Evolutionary conservation across 345 rosid species (phyloP), one percentile per base, ranked within the genome.

Genomic region (Euphorbia pulcherrima): DNA sequence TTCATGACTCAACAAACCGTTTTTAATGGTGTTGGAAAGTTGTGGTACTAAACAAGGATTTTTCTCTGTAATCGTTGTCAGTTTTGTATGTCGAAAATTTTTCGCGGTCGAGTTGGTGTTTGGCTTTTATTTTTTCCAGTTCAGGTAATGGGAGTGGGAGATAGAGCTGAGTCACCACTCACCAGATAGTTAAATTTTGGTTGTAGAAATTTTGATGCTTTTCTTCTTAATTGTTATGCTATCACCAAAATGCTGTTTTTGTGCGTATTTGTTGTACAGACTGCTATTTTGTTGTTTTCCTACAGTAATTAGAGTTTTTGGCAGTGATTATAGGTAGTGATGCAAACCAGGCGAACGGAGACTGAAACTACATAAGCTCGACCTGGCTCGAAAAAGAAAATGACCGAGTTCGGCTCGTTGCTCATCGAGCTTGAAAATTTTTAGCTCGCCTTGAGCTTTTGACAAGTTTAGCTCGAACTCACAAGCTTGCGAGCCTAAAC

Each of bases 1-100:
- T 74, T 70, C 60, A 9, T 46, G 63, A 47, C 69, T 33, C 37
- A n/a, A n/a, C 41, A 39, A 76, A 67, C 13, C 21, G 39, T 58
- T 53, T 48, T 73, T 63, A n/a, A 48, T 44, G 58, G 67, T 81
- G 79, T 75, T 69, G 72, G 67, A 76, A 72, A 71, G 71, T 44
- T 75, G 69, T 74, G 72, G 55, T 44, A 44, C 71, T 65, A 24
- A 14, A 8, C 71, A 21, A 69, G 76, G 73, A 57, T 69, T 73
- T n/a, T 71, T 67, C 73, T 63, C 33, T 72, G 71, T 65, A 68
- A 71, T 80, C 65, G 63, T 75, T 70, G 57, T 67, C 74, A 75
- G 67, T 81, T 71, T 77, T 82, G 83, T 73, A 68, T 65, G 77
- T 62, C 26, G 1, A 29, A 47, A 60, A 54, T 52, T 53, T 58